These are phyloP conservation scores for Fusarium subglutinans DNA, from an alignment of 2,329 filamentous ascomycete genomes.

Conservation along the genomic window DNA sequence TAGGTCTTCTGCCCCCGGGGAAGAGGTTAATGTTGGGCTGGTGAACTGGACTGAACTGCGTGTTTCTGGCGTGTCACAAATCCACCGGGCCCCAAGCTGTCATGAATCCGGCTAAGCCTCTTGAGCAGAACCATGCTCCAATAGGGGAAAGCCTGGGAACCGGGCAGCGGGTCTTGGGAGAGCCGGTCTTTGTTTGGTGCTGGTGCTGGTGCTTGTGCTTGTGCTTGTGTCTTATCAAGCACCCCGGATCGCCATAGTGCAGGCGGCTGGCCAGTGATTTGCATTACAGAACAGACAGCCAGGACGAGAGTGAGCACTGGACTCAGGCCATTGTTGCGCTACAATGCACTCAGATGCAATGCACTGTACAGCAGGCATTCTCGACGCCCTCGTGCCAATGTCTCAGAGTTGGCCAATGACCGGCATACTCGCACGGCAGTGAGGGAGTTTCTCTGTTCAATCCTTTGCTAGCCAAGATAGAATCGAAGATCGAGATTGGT, in stretches of 20 bases:
- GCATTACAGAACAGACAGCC: neutral
- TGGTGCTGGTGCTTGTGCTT: slow-evolving; percentile 7
- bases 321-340: slow-evolving; percentile 6
- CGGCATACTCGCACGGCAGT: slow-evolving; percentile 24
- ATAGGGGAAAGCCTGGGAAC: slow-evolving; percentile 20
- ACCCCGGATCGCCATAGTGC: slow-evolving; percentile 42
- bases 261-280: slow-evolving; percentile 16
- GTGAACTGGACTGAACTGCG: neutral
- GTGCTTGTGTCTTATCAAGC: slow-evolving; percentile 25
- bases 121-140: slow-evolving; percentile 27
- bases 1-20: slow-evolving; percentile 26
- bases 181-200: slow-evolving; percentile 12
- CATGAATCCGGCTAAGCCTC: slow-evolving; percentile 35
- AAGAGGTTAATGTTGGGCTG: slow-evolving; percentile 19
- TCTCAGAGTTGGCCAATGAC: slow-evolving; percentile 18
- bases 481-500: slow-evolving; percentile 35
- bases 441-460: slow-evolving; percentile 16
- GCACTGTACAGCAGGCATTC: neutral
- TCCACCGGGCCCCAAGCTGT: slow-evolving; percentile 37
- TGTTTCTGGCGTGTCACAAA: slow-evolving; percentile 26
- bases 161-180: slow-evolving; percentile 24
- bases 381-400: slow-evolving; percentile 18
- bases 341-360: neutral
- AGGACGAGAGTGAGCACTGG: neutral
- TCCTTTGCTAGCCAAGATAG: slow-evolving; percentile 20